A percentile compares a stretch with the other conserved stretches of the same genome.
Conservation (phyloP, 139 green algal genomes). For the Gonium pectorale region DNA sequence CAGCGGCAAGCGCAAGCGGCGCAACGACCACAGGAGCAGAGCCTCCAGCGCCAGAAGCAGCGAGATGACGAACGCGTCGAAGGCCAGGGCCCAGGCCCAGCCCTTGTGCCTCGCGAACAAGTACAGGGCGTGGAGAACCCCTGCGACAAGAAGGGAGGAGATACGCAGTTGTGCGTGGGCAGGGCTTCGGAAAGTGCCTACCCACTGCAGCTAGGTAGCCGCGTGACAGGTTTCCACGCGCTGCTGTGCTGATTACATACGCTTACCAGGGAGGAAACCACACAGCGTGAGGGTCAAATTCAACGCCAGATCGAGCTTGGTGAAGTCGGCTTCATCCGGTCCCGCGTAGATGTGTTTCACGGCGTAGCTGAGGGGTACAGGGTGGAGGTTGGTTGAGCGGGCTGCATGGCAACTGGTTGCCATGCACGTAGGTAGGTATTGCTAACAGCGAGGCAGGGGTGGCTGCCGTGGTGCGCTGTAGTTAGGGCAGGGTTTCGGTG, state of each 20-base stretch:
- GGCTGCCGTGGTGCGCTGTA: no score
- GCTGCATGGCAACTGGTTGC: no score
- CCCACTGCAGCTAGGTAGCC: no score
- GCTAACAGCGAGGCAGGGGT: no score
- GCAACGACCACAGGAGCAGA: not conserved
- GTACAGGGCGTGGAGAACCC: constrained; percentile 2
- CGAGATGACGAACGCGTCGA: not conserved
- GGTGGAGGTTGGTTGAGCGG: no score
- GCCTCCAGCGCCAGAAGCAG: not conserved
- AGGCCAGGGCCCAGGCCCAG: not conserved
- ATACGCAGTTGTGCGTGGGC: no score
- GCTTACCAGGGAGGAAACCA: constrained; percentile 14
- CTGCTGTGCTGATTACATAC: not conserved
- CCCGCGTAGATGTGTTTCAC: constrained; percentile 32
- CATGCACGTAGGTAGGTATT: no score
- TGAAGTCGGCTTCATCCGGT: constrained; percentile 4
- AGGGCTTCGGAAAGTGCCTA: no score
- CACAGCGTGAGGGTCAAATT: constrained; percentile 18
- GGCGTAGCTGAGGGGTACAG: constrained; percentile 3
- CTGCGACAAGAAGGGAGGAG: no score
- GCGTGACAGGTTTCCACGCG: no score
- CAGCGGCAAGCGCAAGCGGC: no score
- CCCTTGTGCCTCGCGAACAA: constrained; percentile 17
- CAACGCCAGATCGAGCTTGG: not conserved
- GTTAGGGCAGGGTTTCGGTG: no score